Percentiles rank a stretch among this genome's conserved stretches.
Evolutionary conservation across 768 basidiomycete genomes (phyloP).

Genomic region (Harrya chromipes): DNA sequence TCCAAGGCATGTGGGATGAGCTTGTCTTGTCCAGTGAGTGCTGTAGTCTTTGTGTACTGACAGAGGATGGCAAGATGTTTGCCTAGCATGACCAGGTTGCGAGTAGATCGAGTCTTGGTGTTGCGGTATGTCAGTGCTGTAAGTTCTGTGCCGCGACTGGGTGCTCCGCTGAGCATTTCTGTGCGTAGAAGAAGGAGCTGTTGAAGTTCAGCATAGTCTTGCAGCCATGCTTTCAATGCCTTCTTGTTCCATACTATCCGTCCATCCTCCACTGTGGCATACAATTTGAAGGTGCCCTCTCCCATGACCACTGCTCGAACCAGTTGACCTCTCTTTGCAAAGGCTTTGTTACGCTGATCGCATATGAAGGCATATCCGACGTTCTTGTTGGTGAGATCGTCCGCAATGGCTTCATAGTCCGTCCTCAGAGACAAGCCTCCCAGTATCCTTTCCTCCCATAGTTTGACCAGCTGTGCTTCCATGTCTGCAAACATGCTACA

Average conservation of each 20-base stretch:
- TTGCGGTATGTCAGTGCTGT: background rate
- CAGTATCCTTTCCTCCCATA: conserved; percentile 18
- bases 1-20: conserved; percentile 4
- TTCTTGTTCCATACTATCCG: too few relatives aligned
- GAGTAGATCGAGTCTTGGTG: background rate
- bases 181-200: background rate
- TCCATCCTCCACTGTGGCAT: too few relatives aligned
- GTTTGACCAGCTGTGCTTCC: background rate
- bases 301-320: background rate
- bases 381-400: conserved; percentile 15
- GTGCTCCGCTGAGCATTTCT: conserved; percentile 16
- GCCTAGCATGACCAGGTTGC: background rate
- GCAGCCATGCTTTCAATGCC: background rate
- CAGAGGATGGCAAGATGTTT: background rate
- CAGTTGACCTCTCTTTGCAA: background rate
- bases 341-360: background rate
- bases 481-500: background rate
- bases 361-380: conserved; percentile 2
- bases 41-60: background rate
- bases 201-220: conserved; percentile 13
- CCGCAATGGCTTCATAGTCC: conserved; percentile 12
- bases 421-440: conserved; percentile 2
- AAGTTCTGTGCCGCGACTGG: conserved; percentile 10
- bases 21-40: background rate
- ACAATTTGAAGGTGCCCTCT: too few relatives aligned